A percentile compares a stretch with the other conserved stretches of the same genome.
Evolutionary conservation across 768 basidiomycete genomes (phyloP).

Genomic region (Boletus sensibilis): DNA sequence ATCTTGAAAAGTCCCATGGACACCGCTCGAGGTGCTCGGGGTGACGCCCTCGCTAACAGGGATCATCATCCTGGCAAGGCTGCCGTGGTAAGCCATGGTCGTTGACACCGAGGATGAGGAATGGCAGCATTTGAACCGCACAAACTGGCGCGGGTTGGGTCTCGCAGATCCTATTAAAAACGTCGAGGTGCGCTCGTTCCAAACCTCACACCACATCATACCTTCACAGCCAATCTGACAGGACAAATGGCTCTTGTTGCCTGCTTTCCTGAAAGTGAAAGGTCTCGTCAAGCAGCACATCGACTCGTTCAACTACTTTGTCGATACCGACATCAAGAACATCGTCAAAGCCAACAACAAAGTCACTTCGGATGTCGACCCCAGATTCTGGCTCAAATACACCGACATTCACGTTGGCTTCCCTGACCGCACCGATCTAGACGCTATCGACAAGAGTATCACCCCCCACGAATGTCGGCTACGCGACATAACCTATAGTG

Average conservation of each 20-base stretch:
- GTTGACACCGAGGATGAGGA: slow-evolving; percentile 38
- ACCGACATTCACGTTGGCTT: slow-evolving; percentile 92
- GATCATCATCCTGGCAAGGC: background rate
- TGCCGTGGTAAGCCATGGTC: slow-evolving; percentile 4
- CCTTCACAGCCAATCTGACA: slow-evolving; percentile 31
- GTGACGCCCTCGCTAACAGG: background rate
- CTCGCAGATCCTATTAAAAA: slow-evolving; percentile 89
- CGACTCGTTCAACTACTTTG: slow-evolving; percentile 98
- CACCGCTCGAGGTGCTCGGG: background rate
- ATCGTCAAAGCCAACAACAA: slow-evolving; percentile 93
- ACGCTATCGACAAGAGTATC: slow-evolving; percentile 74
- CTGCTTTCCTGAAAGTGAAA: slow-evolving; percentile 95
- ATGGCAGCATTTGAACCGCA: slow-evolving; percentile 57
- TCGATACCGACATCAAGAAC: slow-evolving; percentile 95
- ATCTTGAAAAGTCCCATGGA: background rate
- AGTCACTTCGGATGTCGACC: slow-evolving; percentile 95
- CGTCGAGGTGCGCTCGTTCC: slow-evolving; percentile 67
- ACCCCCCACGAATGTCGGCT: slow-evolving; percentile 98
- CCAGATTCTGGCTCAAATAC: slow-evolving; percentile 95
- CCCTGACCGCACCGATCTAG: slow-evolving; percentile 84
- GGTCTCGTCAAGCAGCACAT: slow-evolving; percentile 99
- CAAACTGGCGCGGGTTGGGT: slow-evolving; percentile 73
- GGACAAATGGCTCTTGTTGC: slow-evolving; percentile 99
- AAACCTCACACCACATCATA: background rate
- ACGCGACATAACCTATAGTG: slow-evolving; percentile 92